Evolutionary conservation across 2,329 filamentous ascomycete species (phyloP), one percentile per base, ranked within the genome.

Genomic region (Colletotrichum coccodes): DNA sequence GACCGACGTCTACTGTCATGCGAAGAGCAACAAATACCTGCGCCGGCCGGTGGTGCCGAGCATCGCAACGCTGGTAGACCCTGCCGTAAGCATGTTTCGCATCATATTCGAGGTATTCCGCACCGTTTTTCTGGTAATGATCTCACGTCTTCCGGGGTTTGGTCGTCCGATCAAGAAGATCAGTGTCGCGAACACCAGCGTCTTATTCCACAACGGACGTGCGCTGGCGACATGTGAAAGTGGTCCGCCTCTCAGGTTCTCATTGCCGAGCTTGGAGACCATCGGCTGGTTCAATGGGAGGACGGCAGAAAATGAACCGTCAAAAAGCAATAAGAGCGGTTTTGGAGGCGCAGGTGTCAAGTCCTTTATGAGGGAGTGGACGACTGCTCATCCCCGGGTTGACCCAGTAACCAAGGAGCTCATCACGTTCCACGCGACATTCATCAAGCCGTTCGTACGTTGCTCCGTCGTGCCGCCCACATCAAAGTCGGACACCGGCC

Each of bases 161-260:
- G 7, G 81, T 80, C 83, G 64, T 32, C 80, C 81, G 7, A 87
- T 93, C 74, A 91, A 88, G 73, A 90, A 86, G 73, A 92, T 92
- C 62, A 92, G 90, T 71, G 91, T 92, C 16, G 90, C 90, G 4
- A 94, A 93, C 70, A 94, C 91, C 4, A 84, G 83, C 11, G 80
- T 93, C 12, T 46, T 91, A 2, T 93, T 88, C 72, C 91, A 93
- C 72, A 90, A 93, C 73, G 90, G 90, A 11, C 83, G 91, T 70
- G 90, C 90, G 4, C 75, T 94, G 68, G 91, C 91, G 4, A 90
- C 89, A 0, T 93, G 91, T 71, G 91, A 93, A 76, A 92, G 89
- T 71, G 91, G 91, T 0, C 91, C 90, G 3, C 91, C 91, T 0
- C 89, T 93, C 75, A 83, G 91, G 30, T 82, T 93, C 56, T 82